Evolutionary conservation across 371 early-diverging fungal genomes (phyloP).

Genomic region (Rhizopus microsporus): DNA sequence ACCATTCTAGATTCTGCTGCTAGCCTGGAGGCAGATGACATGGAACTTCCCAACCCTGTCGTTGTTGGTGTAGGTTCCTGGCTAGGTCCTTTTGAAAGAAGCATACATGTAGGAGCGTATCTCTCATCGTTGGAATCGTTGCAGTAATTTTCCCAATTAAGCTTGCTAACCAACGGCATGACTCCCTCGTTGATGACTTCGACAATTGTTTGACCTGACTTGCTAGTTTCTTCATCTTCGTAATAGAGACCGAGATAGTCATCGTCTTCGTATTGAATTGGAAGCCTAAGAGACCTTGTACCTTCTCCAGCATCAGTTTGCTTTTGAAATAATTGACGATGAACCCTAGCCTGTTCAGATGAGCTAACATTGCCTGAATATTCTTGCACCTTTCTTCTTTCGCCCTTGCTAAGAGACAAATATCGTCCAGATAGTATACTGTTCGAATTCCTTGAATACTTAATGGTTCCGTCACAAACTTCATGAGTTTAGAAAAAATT

Average conservation of each 20-base stretch:
- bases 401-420: neutral
- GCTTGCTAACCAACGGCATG: slow-evolving; percentile 8
- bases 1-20: slow-evolving; percentile 9
- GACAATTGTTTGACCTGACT: neutral
- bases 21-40: neutral
- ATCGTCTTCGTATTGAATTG: slow-evolving; percentile 3
- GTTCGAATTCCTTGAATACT: neutral
- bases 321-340: neutral
- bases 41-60: slow-evolving; percentile 4
- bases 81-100: slow-evolving; percentile 8
- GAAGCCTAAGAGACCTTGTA: neutral
- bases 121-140: slow-evolving; percentile 5
- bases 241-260: neutral
- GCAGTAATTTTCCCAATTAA: slow-evolving; percentile 15
- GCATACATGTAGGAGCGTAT: slow-evolving; percentile 1
- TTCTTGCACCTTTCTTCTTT: neutral
- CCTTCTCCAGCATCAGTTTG: neutral
- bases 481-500: neutral
- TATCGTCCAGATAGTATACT: neutral
- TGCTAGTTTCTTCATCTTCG: neutral
- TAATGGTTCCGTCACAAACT: neutral
- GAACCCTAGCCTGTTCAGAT: neutral
- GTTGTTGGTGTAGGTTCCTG: neutral
- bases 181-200: neutral
- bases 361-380: neutral